A percentile compares a stretch with the other conserved stretches of the same genome.
Conservation (phyloP, 768 basidiomycete genomes). For the Lactarius quietus region DNA sequence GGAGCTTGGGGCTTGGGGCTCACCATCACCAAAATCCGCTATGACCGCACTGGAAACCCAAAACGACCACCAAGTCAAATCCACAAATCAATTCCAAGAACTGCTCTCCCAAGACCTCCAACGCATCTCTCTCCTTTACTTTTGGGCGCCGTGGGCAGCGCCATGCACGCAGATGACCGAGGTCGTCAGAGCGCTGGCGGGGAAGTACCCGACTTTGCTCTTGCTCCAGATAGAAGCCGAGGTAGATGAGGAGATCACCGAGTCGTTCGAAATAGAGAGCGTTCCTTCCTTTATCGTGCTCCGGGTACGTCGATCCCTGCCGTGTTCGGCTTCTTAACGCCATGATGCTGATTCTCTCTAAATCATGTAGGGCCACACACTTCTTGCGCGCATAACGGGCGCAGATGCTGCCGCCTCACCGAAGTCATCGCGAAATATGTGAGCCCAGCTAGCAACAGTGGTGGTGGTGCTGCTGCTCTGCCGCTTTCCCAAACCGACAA, state of each 20-base stretch:
- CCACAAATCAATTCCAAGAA: conserved; percentile 67
- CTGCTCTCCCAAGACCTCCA: conserved; percentile 73
- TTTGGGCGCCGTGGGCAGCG: conserved; percentile 95
- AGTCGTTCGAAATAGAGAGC: conserved; percentile 89
- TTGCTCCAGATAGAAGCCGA: conserved; percentile 82
- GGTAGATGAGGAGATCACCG: conserved; percentile 68
- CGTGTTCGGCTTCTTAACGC: background rate
- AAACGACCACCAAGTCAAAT: conserved; percentile 42
- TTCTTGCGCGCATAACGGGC: conserved; percentile 75
- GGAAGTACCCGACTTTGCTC: no score
- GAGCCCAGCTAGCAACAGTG: conserved; percentile 19
- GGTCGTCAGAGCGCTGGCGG: no score
- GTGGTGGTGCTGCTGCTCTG: conserved; percentile 29
- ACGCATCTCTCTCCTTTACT: conserved; percentile 84
- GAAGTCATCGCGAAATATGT: conserved; percentile 58
- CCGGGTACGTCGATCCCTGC: conserved; percentile 46
- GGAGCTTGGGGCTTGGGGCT: background rate
- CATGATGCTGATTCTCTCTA: conserved; percentile 7
- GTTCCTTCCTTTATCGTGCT: conserved; percentile 86
- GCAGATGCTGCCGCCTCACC: conserved; percentile 71
- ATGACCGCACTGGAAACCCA: no score
- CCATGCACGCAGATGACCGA: no score
- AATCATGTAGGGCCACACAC: conserved; percentile 70
- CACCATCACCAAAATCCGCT: no score
- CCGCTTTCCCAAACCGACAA: conserved; percentile 51